Conservation (phyloP, 2,329 filamentous ascomycete species). For the Ceratocystis lukuohia region DNA sequence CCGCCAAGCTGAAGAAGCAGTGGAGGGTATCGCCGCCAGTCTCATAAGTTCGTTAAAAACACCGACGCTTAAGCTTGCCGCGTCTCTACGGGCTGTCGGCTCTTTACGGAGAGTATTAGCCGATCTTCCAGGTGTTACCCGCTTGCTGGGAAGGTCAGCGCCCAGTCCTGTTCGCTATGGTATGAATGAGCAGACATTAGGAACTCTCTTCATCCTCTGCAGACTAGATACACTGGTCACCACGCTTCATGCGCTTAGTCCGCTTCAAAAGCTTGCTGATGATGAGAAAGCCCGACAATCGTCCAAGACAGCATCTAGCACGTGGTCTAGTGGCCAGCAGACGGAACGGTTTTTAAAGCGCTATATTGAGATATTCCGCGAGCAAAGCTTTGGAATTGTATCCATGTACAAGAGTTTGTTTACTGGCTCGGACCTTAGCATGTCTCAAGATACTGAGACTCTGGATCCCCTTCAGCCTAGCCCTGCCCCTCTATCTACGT, state of each 20-base stretch:
- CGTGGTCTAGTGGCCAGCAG: constrained; percentile 66
- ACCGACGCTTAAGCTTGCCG: constrained; percentile 72
- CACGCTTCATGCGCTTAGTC: constrained; percentile 72
- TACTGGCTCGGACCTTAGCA: constrained; percentile 28
- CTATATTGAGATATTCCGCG: constrained; percentile 93
- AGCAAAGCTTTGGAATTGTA: constrained; percentile 91
- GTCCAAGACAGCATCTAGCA: constrained; percentile 29
- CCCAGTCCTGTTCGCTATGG: constrained; percentile 10
- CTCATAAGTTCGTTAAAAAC: constrained; percentile 65
- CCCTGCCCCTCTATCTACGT: constrained; percentile 67
- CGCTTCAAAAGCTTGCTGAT: constrained; percentile 76
- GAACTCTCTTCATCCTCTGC: constrained; percentile 76
- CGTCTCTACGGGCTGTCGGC: constrained; percentile 77
- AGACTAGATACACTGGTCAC: constrained; percentile 64
- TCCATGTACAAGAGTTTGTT: constrained; percentile 92
- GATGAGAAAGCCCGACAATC: constrained; percentile 52
- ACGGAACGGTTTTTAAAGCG: constrained; percentile 88
- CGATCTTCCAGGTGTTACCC: constrained; percentile 34
- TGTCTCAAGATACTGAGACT: constrained; percentile 12
- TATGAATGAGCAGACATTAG: constrained; percentile 51
- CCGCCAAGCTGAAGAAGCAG: constrained; percentile 67
- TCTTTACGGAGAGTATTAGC: constrained; percentile 81
- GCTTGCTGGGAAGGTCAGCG: constrained; percentile 7
- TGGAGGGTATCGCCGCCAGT: constrained; percentile 77
- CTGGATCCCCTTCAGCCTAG: constrained; percentile 42